phyloP scores from a whole-genome alignment of 495 filamentous ascomycete genomes.

The Tetracladium marchalianum region DNA sequence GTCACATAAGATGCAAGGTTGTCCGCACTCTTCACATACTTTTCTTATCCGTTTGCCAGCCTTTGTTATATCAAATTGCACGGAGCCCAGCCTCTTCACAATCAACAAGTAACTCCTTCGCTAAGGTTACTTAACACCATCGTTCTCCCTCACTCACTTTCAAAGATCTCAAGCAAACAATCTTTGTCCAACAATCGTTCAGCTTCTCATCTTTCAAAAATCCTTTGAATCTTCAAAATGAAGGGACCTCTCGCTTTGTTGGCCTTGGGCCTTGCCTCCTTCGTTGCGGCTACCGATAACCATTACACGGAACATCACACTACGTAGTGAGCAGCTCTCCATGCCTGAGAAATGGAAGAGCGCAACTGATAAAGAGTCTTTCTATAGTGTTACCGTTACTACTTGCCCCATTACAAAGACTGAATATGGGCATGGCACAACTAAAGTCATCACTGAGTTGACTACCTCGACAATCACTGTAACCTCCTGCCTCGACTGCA shows the following conservation, averaged over 20 bases:
- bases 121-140: slow-evolving; percentile 23
- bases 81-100: slow-evolving; percentile 6
- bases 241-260: slow-evolving; percentile 18
- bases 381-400: slow-evolving; percentile 8
- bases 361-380: too few species aligned
- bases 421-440: slow-evolving; percentile 3
- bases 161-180: slow-evolving; percentile 2
- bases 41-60: slow-evolving; percentile 13
- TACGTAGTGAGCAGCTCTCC: not conserved
- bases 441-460: slow-evolving; percentile 7
- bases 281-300: not conserved
- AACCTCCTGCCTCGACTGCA: slow-evolving; percentile 9
- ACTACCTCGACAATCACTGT: slow-evolving; percentile 16
- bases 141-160: slow-evolving; percentile 8
- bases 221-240: slow-evolving; percentile 13
- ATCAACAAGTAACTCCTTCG: slow-evolving; percentile 22
- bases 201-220: slow-evolving; percentile 1
- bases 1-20: slow-evolving; percentile 11
- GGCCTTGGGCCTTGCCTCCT: slow-evolving; percentile 16
- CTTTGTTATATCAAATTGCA: slow-evolving; percentile 7
- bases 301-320: not conserved
- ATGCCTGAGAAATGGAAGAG: not conserved
- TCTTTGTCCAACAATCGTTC: slow-evolving; percentile 4
- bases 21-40: slow-evolving; percentile 6
- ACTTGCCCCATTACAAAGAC: slow-evolving; percentile 16